Evolutionary conservation across 768 basidiomycete genomes (phyloP).

Genomic region (Calocybe cyanea): DNA sequence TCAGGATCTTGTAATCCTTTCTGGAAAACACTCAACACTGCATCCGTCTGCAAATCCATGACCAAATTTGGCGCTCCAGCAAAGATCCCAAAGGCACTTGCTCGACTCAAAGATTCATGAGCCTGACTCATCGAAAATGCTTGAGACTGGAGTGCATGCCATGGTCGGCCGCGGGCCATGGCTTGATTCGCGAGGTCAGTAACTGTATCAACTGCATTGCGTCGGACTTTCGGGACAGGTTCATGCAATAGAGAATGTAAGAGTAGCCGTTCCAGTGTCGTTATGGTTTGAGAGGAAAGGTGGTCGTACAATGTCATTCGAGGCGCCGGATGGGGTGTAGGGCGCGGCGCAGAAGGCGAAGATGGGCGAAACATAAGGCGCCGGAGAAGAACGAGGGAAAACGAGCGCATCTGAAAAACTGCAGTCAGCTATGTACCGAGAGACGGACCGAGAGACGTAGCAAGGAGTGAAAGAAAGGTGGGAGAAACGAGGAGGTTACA

Average conservation of each 20-base stretch:
- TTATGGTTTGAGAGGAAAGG: constrained; percentile 60
- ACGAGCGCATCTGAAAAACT: constrained; percentile 69
- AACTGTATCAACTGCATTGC: constrained; percentile 71
- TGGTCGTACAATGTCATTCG: constrained; percentile 75
- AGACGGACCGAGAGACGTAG: neutral
- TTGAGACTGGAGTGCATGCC: constrained; percentile 77
- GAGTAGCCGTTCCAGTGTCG: constrained; percentile 67
- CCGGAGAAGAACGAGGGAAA: constrained; percentile 77
- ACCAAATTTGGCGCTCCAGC: constrained; percentile 72
- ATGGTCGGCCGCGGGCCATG: constrained; percentile 72
- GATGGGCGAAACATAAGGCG: constrained; percentile 71
- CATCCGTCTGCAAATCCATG: constrained; percentile 71
- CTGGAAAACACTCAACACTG: constrained; percentile 62
- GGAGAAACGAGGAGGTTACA: too few relatives aligned
- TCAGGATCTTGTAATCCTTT: constrained; percentile 64
- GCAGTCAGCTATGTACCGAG: neutral
- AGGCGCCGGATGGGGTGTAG: constrained; percentile 20
- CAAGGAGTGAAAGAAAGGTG: neutral
- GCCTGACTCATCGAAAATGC: constrained; percentile 61
- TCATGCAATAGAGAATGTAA: constrained; percentile 69
- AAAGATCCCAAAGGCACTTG: constrained; percentile 65
- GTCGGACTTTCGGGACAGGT: constrained; percentile 50
- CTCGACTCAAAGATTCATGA: constrained; percentile 37
- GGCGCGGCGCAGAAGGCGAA: constrained; percentile 20
- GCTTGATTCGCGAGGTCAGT: constrained; percentile 73